phyloP scores from a whole-genome alignment of 140 eudicot genomes.

The Stevia rebaudiana region DNA sequence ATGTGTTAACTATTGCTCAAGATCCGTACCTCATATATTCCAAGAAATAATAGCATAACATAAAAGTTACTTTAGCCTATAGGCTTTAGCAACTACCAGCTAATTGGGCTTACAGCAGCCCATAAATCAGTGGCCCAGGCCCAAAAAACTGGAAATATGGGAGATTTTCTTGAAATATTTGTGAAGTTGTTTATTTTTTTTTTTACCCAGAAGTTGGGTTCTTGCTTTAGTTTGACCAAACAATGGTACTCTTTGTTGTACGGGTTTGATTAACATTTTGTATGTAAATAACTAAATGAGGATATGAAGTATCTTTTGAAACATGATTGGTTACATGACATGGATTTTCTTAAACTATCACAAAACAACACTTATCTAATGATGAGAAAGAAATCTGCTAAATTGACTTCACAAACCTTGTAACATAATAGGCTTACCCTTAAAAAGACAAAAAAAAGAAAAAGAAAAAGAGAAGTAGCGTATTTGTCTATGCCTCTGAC shows the following conservation, averaged over 20 bases:
- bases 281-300: conserved; percentile 4
- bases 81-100: neutral
- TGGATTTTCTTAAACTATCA: too few species aligned
- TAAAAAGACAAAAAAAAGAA: too few species aligned
- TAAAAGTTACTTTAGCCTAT: neutral
- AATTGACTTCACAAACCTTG: too few species aligned
- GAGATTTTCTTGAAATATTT: conserved; percentile 10
- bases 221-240: neutral
- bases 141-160: conserved; percentile 4
- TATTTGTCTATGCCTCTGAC: too few species aligned
- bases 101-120: conserved; percentile 10
- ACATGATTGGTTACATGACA: too few species aligned
- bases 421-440: too few species aligned
- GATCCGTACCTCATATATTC: conserved; percentile 77
- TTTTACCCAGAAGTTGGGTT: conserved; percentile 12
- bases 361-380: too few species aligned
- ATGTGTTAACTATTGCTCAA: conserved; percentile 73
- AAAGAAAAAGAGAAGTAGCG: too few species aligned
- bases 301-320: too few species aligned
- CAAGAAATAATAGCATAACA: conserved; percentile 42
- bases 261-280: conserved; percentile 10
- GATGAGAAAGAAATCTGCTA: too few species aligned
- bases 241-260: conserved; percentile 22
- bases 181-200: conserved; percentile 21
- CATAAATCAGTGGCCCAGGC: neutral